These are phyloP conservation scores for Toxoplasma gondii DNA, from an alignment of 169 alveolate genomes.

Conservation along the genomic window DNA sequence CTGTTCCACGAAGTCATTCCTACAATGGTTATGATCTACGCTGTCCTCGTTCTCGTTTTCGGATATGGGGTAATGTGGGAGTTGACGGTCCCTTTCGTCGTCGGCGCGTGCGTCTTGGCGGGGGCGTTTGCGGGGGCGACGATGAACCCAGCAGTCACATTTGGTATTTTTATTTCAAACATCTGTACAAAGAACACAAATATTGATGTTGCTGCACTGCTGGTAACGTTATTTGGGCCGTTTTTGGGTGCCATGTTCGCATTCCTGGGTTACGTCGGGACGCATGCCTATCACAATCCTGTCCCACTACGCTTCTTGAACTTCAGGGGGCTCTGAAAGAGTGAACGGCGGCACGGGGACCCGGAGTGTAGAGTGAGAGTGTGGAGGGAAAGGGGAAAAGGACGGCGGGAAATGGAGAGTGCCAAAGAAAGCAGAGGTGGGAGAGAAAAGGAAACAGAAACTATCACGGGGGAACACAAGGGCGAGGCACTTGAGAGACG, in stretches of 20 bases:
- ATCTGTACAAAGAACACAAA: slow-evolving; percentile 36
- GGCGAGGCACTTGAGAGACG: too few species aligned
- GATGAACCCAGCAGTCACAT: slow-evolving; percentile 67
- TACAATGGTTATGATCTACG: slow-evolving; percentile 60
- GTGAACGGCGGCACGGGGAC: background rate
- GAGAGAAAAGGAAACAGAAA: background rate
- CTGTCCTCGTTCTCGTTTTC: slow-evolving; percentile 57
- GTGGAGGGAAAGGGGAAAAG: background rate
- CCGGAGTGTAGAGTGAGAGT: background rate
- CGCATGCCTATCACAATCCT: slow-evolving; percentile 64
- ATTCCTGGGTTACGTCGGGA: slow-evolving; percentile 57
- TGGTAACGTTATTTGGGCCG: slow-evolving; percentile 62
- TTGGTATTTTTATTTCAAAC: slow-evolving; percentile 64
- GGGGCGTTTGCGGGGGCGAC: slow-evolving; percentile 68
- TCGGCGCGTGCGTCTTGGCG: slow-evolving; percentile 50
- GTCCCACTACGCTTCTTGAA: slow-evolving; percentile 63
- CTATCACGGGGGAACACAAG: too few species aligned
- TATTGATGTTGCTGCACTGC: slow-evolving; percentile 37
- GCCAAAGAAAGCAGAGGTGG: background rate
- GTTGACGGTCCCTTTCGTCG: slow-evolving; percentile 61
- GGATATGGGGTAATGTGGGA: slow-evolving; percentile 61
- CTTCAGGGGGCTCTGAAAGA: slow-evolving; percentile 21
- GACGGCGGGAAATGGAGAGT: background rate
- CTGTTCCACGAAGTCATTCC: slow-evolving; percentile 68
- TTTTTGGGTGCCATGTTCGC: slow-evolving; percentile 66